phyloP scores from a whole-genome alignment of 257 asterid genomes.

The Handroanthus guayacan region DNA sequence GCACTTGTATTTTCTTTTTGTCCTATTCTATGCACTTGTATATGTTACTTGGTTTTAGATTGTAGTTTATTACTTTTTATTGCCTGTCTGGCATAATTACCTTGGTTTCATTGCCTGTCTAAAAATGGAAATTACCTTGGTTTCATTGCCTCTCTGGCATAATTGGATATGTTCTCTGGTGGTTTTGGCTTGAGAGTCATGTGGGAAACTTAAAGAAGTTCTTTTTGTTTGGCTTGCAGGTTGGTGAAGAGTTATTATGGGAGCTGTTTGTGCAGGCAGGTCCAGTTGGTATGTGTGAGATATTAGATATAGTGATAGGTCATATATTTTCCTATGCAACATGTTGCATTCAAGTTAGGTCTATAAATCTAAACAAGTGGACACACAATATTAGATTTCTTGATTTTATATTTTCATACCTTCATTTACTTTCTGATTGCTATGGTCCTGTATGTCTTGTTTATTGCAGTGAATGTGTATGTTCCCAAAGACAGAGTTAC shows the following conservation, averaged over 20 bases:
- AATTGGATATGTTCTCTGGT: background rate
- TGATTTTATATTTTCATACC: background rate
- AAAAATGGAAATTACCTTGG: background rate
- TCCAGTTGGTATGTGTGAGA: conserved; percentile 76
- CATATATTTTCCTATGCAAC: background rate
- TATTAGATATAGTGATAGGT: background rate
- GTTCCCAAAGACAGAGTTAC: conserved; percentile 98
- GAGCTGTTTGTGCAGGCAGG: conserved; percentile 98
- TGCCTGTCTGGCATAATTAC: background rate
- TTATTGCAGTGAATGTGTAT: conserved; percentile 78
- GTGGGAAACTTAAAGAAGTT: conserved; percentile 17
- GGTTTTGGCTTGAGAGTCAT: conserved; percentile 3
- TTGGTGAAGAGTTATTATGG: conserved; percentile 89
- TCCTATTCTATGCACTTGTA: background rate
- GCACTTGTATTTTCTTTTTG: background rate
- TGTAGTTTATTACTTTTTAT: background rate
- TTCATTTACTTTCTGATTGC: background rate
- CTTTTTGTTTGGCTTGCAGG: conserved; percentile 50
- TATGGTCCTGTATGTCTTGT: conserved; percentile 28
- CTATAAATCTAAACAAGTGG: background rate
- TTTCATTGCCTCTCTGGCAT: background rate
- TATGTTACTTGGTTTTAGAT: background rate
- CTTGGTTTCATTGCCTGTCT: background rate
- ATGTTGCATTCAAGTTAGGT: background rate
- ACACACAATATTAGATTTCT: background rate